Evolutionary conservation across 1,284 basidiomycete species (phyloP), one percentile per base, ranked within the genome.

Genomic region (Ceratobasidium sp.): DNA sequence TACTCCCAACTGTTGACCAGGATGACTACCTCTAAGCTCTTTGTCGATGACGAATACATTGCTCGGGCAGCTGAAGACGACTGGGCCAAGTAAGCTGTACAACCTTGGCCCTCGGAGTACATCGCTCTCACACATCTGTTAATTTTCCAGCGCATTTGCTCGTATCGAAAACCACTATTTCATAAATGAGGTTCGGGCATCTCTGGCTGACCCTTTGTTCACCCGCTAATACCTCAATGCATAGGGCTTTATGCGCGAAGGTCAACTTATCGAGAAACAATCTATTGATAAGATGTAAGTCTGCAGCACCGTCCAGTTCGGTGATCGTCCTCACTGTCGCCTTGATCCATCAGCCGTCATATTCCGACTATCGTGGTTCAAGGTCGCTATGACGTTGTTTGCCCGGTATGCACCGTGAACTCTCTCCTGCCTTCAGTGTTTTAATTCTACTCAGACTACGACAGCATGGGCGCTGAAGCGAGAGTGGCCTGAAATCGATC

Each of bases 141-240:
- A 59, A 55, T 69, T 44, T 23, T 27, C 4, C 80, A 95, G 93
- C 82, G 93, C 94, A 1, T 97, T 96, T 83, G 95, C 96, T 4
- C 87, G 92, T 62, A 97, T 98, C 79, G 96, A 98, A 86, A 95
- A 95, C 82, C 96, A 98, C 83, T 98, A 94, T 84, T 97, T 98
- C 82, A 87, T 95, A 69, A 94, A 95, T 81, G 88, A 89, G 59
- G 91, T 92, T 77, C 68, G 87, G 16, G n/a, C 82, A 5, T 48
- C 33, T 1, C 27, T 64, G 66, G 64, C 59, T 69, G 41, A 35
- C 18, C 55, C 66, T 41, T 64, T 7, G 41, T 38, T 27, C 12
- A 6, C 35, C 5, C 18, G 35, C 30, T 65, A 48, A 65, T 23
- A 23, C 30, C n/a, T 30, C 54, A 20, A 78, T 48, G 33, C 30